These are phyloP conservation scores for Emergomyces orientalis DNA, from an alignment of 2,329 filamentous ascomycete species.

Conservation along the genomic window DNA sequence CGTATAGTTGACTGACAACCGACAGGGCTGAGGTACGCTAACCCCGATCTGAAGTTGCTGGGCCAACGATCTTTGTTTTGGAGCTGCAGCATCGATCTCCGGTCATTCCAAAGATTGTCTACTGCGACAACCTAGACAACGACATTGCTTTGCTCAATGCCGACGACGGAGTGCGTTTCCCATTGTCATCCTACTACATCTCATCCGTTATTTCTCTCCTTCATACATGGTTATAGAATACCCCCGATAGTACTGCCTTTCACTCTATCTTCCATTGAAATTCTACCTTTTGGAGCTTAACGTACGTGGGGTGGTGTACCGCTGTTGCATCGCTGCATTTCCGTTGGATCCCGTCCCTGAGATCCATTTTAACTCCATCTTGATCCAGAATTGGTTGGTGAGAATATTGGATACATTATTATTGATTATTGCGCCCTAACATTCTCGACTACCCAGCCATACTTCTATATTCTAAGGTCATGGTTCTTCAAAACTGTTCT, in stretches of 20 bases:
- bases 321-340: background rate
- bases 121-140: background rate
- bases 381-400: background rate
- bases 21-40: slow-evolving; percentile 10
- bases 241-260: background rate
- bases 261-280: background rate
- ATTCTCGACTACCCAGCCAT: background rate
- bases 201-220: background rate
- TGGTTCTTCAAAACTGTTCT: background rate
- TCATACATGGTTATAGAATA: background rate
- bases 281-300: background rate
- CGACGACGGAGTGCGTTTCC: background rate
- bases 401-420: background rate
- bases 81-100: background rate
- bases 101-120: background rate
- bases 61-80: slow-evolving; percentile 14
- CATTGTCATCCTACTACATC: background rate
- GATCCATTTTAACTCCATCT: background rate
- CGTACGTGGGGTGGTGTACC: background rate
- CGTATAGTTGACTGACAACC: background rate
- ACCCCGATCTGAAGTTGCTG: slow-evolving; percentile 13
- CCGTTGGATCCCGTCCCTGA: background rate
- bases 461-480: background rate
- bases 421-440: background rate
- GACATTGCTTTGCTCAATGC: background rate